Conservation (phyloP, 2,329 filamentous ascomycete species). For the Aspergillus sclerotialis region DNA sequence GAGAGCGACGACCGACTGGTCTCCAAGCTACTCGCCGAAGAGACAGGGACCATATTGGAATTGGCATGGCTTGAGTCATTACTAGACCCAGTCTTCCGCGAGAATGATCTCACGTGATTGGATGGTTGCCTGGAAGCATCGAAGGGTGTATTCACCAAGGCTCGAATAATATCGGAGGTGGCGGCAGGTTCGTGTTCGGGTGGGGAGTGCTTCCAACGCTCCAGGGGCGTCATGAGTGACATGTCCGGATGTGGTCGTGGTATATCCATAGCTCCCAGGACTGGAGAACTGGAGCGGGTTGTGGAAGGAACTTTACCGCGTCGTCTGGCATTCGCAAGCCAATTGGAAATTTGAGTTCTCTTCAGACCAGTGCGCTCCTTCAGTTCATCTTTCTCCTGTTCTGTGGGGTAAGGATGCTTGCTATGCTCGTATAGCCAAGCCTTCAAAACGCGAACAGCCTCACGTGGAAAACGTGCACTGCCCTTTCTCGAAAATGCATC, state of each 20-base stretch:
- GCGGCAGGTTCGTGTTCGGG: constrained; percentile 63
- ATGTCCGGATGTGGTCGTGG: constrained; percentile 51
- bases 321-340: constrained; percentile 83
- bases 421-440: constrained; percentile 76
- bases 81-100: constrained; percentile 36
- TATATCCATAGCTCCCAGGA: constrained; percentile 67
- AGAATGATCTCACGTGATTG: constrained; percentile 29
- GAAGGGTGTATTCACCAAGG: constrained; percentile 43
- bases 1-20: constrained; percentile 49
- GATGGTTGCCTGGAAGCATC: constrained; percentile 24
- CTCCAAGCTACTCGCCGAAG: constrained; percentile 49
- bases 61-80: constrained; percentile 48
- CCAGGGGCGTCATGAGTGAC: constrained; percentile 54
- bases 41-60: constrained; percentile 46
- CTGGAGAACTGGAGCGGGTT: constrained; percentile 62
- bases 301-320: constrained; percentile 65
- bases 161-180: constrained; percentile 57
- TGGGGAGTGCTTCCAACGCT: constrained; percentile 63
- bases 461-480: constrained; percentile 69
- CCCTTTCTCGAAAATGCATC: constrained; percentile 51
- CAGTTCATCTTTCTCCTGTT: constrained; percentile 75
- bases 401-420: constrained; percentile 79
- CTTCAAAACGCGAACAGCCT: constrained; percentile 73
- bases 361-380: constrained; percentile 73
- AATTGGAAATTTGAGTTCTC: constrained; percentile 80